phyloP scores from a whole-genome alignment of 176 grass and related monocot species.

The Zoysia japonica region DNA sequence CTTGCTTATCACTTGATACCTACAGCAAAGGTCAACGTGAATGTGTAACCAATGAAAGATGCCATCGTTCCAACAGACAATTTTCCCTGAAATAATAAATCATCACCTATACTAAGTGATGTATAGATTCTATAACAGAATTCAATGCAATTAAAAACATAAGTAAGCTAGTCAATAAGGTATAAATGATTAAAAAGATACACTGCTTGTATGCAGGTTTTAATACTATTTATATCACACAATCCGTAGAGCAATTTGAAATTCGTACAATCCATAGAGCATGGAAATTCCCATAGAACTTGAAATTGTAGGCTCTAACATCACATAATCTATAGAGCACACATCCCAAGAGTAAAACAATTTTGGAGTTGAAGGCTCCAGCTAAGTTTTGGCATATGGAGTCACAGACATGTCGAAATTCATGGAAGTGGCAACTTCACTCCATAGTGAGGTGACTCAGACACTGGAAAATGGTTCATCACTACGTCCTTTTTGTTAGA shows the following conservation, averaged over 20 bases:
- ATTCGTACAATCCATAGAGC: too few relatives aligned
- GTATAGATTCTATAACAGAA: not conserved
- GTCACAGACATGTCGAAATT: not conserved
- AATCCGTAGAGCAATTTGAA: too few relatives aligned
- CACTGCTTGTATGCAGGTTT: not conserved
- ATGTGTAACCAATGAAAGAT: slow-evolving; percentile 99
- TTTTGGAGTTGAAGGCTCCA: not conserved
- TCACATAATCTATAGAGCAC: not conserved
- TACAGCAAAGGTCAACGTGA: slow-evolving; percentile 95
- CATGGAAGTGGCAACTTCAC: not conserved
- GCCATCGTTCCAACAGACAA: slow-evolving; percentile 88
- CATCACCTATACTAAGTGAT: not conserved
- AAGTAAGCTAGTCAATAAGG: slow-evolving; percentile 15
- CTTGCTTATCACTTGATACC: slow-evolving; percentile 39
- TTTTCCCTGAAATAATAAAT: slow-evolving; percentile 77
- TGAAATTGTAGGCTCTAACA: not conserved
- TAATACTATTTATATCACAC: not conserved
- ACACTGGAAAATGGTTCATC: not conserved
- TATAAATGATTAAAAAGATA: slow-evolving; percentile 12
- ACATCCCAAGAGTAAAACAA: not conserved
- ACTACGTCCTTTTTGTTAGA: not conserved
- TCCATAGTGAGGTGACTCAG: not conserved
- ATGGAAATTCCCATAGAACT: too few relatives aligned
- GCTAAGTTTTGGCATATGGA: not conserved
- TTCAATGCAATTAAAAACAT: slow-evolving; percentile 15